Base-by-base conservation (phyloP, 345 rosid species). In the Trapa bicornis region DNA sequence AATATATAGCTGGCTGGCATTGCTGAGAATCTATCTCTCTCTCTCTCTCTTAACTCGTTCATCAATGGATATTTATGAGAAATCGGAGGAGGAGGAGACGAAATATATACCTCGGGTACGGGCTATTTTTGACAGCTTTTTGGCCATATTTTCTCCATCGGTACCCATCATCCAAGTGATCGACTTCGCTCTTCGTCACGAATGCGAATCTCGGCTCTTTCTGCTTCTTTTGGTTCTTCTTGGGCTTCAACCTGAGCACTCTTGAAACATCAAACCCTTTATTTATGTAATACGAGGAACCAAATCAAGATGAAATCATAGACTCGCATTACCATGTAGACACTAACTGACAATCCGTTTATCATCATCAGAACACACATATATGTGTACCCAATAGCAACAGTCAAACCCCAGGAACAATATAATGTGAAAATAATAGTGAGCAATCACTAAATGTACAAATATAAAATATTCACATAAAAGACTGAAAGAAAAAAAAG, bases 141-240 rank as follows among this genome's bases (percentile, higher is more conserved):
- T 95, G 99, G 58, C 99, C 99, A 78, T 95, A 95, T 69, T 95
- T 95, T 67, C 99, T 88, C 99, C 99, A 95, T 47, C 97, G 80
- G 71, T 81, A 95, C 29, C 99, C 97, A 48, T 95, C 99, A 67
- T 95, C 99, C 17, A 95, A 80, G 37, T 91, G 89, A 81, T 95
- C 97, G 45, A 91, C 80, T 67, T 95, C 97, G 42, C 96, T 91
- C 87, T 91, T 86, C 0, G 99, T 95, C 82, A 95, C 83, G 87
- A 95, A 95, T 56, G 99, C 99, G 78, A 87, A 83, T 81, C 89
- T 84, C 67, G 92, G 88, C 52, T 89, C 96, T 75, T 90, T 88
- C 79, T 81, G 77, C 81, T 76, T 84, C 72, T 91, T 94, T 61
- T 80, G 96, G 69, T 80, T 85, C 89, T 84, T 95, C 71, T 89